These are phyloP conservation scores for Neonectria ditissima DNA, from an alignment of 2,329 filamentous ascomycete species.

Conservation along the genomic window DNA sequence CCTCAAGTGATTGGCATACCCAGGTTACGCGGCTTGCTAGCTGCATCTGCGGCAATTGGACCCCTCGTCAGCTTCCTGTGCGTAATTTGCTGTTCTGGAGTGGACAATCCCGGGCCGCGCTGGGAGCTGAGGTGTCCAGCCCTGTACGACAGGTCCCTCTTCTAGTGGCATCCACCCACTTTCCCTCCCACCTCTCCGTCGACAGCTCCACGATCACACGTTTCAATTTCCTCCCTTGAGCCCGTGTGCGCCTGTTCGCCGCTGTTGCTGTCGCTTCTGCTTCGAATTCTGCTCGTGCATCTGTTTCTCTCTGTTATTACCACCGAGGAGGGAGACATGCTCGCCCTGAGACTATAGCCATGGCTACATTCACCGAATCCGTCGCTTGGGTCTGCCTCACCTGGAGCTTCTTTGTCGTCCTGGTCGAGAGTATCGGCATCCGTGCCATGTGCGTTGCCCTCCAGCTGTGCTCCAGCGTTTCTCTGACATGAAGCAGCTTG, in stretches of 20 bases:
- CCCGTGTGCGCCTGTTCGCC: neutral
- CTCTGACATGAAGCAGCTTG: conserved; percentile 53
- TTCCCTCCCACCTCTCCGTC: conserved; percentile 10
- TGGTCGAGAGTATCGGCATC: conserved; percentile 68
- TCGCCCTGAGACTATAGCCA: conserved; percentile 27
- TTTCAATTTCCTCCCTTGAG: conserved; percentile 14
- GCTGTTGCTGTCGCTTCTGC: neutral
- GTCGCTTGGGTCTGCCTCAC: conserved; percentile 62
- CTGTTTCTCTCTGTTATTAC: conserved; percentile 5
- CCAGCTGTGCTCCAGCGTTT: too few species aligned
- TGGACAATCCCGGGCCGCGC: neutral
- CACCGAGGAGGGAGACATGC: conserved; percentile 16
- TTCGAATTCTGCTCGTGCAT: neutral
- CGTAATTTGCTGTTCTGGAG: neutral
- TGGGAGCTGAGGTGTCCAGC: neutral
- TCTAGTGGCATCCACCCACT: conserved; percentile 19
- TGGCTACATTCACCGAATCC: conserved; percentile 49
- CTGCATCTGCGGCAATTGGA: neutral
- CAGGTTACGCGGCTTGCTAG: neutral
- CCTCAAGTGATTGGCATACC: neutral
- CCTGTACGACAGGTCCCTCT: conserved; percentile 5
- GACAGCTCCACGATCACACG: conserved; percentile 15
- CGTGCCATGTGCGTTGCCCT: conserved; percentile 62
- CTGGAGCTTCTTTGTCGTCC: conserved; percentile 65
- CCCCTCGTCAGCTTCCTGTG: neutral